phyloP scores from a whole-genome alignment of 169 alveolate genomes.

The Eimeria sp. region DNA sequence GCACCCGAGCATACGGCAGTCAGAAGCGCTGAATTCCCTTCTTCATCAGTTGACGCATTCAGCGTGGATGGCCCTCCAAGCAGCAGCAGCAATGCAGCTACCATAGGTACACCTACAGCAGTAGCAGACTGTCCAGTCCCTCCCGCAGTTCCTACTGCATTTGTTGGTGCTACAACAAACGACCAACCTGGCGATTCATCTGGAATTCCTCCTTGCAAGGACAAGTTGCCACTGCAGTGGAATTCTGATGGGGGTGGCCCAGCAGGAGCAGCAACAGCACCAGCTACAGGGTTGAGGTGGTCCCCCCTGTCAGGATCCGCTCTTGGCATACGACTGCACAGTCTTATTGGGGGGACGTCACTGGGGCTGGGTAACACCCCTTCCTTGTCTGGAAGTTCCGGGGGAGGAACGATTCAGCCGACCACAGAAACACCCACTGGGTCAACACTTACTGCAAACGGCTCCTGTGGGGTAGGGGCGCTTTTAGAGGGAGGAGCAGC shows the following conservation, averaged over 20 bases:
- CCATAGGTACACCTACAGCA: neutral
- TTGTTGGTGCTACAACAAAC: slow-evolving; percentile 7
- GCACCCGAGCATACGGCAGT: neutral
- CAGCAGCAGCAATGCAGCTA: slow-evolving; percentile 21
- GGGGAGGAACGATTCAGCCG: slow-evolving; percentile 11
- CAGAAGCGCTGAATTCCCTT: slow-evolving; percentile 16
- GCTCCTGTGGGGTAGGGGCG: slow-evolving; percentile 33
- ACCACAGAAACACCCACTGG: neutral
- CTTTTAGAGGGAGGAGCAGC: slow-evolving; percentile 22
- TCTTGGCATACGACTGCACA: slow-evolving; percentile 19
- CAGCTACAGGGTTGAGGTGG: slow-evolving; percentile 33
- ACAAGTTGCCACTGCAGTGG: slow-evolving; percentile 11
- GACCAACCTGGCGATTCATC: neutral
- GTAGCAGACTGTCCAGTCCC: neutral
- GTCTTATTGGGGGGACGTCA: slow-evolving; percentile 16
- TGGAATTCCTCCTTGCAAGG: neutral
- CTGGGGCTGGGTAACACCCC: slow-evolving; percentile 26
- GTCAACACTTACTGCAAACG: neutral
- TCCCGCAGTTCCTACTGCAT: neutral
- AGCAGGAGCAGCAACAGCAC: neutral
- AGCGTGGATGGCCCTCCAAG: slow-evolving; percentile 53
- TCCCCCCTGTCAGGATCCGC: slow-evolving; percentile 12
- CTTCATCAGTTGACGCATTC: slow-evolving; percentile 47
- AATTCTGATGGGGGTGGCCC: slow-evolving; percentile 6
- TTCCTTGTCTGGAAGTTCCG: slow-evolving; percentile 49